Base-by-base conservation (phyloP, 345 rosid genomes). In the Ricinus communis region DNA sequence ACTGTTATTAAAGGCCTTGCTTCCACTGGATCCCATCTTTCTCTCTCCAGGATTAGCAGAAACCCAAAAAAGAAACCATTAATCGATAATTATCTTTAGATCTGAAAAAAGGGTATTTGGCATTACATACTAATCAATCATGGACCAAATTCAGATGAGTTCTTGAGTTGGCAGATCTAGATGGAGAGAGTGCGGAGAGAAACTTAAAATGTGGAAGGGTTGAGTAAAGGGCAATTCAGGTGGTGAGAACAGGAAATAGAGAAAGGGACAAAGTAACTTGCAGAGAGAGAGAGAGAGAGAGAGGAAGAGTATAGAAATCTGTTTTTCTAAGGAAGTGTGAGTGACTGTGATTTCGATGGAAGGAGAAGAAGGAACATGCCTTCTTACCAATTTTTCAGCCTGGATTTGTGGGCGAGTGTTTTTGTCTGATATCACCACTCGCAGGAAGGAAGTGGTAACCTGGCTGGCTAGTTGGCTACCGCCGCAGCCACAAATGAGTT, bases 21-120 rank as follows among this genome's bases (percentile, higher is more conserved):
- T 93, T 43, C 94, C 85, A 61, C 87, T 78, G 65, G 96, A 88
- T 81, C 98, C 97, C 98, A 93, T 91, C 38, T 41, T 47, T 24
- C 38, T 27, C 33, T 12, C 38, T 30, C 45, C 24, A 14, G 22
- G 12, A 73, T 53, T 24, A 59, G 28, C 57, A 74, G 6, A 31
- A 58, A 30, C 38, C 22, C 53, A 24, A 64, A 64, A 64, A 12
- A 31, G 46, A 60, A 64, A 33, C 51, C 51, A 62, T 41, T 25
- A 11, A 59, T 11, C 5, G 47, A 38, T 3, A 28, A 41, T 22
- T 7, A 49, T 16, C 22, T n/a, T 28, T 43, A 65, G 69, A 65
- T 65, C 69, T 28, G 43, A n/a, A 27, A 0, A 64, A 25, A 3
- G 21, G 38, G 7, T 1, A 22, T 15, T 14, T 8, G 10, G 1